Percentiles rank a stretch among this genome's conserved stretches.
Evolutionary conservation across 352 stramenopile species (phyloP).

Genomic region (Phytophthora gonapodyides): DNA sequence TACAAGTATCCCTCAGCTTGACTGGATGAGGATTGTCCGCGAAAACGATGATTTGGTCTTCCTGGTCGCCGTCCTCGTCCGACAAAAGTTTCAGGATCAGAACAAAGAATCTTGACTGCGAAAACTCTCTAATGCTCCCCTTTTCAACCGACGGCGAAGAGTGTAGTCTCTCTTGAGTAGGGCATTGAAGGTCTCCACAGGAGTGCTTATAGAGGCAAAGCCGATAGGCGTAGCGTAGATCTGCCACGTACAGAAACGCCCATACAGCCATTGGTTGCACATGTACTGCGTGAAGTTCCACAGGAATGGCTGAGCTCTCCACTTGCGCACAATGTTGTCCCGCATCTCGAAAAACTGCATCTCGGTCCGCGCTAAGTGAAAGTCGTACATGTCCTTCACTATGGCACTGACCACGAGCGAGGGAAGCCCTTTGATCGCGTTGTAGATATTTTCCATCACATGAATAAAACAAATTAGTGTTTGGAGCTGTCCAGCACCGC

Average conservation of each 20-base stretch:
- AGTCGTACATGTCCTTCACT: constrained; percentile 23
- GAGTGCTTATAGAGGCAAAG: constrained; percentile 26
- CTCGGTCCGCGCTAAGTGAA: constrained; percentile 19
- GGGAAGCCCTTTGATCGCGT: constrained; percentile 10
- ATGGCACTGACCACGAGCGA: constrained; percentile 1
- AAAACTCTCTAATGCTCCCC: not conserved
- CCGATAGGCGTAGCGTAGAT: constrained; percentile 10
- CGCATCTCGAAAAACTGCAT: not conserved
- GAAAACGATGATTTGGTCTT: too few relatives aligned
- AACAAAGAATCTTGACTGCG: too few relatives aligned
- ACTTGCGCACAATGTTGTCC: not conserved
- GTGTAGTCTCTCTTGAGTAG: constrained; percentile 30
- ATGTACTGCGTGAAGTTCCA: constrained; percentile 15
- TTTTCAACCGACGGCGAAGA: constrained; percentile 9
- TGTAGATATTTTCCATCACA: constrained; percentile 20
- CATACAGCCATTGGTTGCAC: constrained; percentile 7
- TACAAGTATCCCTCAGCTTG: too few relatives aligned
- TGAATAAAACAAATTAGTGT: constrained; percentile 27
- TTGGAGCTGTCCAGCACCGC: not conserved
- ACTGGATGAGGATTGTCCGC: too few relatives aligned
- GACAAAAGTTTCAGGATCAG: too few relatives aligned
- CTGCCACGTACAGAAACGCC: constrained; percentile 19
- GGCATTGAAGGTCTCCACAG: constrained; percentile 25
- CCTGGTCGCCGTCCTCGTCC: too few relatives aligned
- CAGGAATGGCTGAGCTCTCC: not conserved